Conservation (phyloP, 192 early-diverging fungal genomes). For the Phlyctochytrium planicorne region DNA sequence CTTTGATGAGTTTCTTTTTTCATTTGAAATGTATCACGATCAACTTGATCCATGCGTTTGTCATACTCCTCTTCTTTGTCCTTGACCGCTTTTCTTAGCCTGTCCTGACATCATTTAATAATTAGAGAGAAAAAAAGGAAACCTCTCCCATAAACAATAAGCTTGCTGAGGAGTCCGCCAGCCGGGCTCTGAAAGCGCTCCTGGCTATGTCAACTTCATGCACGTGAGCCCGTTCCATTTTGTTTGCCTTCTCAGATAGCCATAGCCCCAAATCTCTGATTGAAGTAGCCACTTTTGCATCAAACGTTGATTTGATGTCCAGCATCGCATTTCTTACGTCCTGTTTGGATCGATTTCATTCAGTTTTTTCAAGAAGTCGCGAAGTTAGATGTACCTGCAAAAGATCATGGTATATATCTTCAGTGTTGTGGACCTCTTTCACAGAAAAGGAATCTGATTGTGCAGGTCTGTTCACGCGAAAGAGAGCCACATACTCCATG, state of each 20-base stretch:
- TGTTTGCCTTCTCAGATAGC: conserved; percentile 7
- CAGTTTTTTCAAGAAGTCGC: neutral
- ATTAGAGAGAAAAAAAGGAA: too few relatives aligned
- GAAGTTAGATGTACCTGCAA: conserved; percentile 2
- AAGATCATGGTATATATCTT: conserved; percentile 14
- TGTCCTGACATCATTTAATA: too few relatives aligned
- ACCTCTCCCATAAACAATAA: too few relatives aligned
- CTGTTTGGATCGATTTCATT: too few relatives aligned
- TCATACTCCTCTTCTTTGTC: conserved; percentile 3
- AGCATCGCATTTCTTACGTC: conserved; percentile 19
- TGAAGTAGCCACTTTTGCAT: conserved; percentile 16
- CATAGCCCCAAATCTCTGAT: neutral
- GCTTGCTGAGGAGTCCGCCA: too few relatives aligned
- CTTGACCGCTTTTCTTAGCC: too few relatives aligned
- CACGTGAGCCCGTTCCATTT: neutral
- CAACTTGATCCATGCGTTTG: conserved; percentile 10
- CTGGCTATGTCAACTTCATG: conserved; percentile 7
- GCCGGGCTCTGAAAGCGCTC: conserved; percentile 11
- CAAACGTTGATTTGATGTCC: conserved; percentile 5
- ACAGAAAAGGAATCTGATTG: conserved; percentile 15
- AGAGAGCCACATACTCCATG: conserved; percentile 29
- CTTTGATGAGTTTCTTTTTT: conserved; percentile 24
- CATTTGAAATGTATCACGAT: conserved; percentile 11
- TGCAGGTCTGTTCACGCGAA: conserved; percentile 21
- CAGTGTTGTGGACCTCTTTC: conserved; percentile 12